phyloP scores from a whole-genome alignment of 257 asterid species.

The Solanum okadae region DNA sequence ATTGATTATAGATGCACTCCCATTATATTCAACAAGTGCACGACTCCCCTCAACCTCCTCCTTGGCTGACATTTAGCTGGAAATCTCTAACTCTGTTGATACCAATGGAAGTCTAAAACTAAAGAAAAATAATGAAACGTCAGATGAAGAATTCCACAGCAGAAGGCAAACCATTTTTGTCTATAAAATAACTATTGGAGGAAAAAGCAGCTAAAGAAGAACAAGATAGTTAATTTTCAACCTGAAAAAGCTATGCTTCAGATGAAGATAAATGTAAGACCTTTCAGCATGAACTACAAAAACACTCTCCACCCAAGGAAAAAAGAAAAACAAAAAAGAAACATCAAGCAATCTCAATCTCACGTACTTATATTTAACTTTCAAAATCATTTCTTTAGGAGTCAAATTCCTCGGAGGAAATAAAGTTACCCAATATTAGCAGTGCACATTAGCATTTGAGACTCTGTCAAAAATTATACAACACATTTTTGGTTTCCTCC shows the following conservation, averaged over 20 bases:
- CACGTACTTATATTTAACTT: neutral
- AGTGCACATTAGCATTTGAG: neutral
- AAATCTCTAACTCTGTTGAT: neutral
- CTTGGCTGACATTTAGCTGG: neutral
- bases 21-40: neutral
- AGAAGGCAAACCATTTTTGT: neutral
- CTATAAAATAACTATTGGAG: neutral
- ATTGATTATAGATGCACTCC: neutral
- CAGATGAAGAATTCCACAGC: neutral
- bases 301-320: neutral
- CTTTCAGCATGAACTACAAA: neutral
- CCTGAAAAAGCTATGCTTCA: neutral
- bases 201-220: neutral
- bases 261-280: neutral
- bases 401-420: neutral
- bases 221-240: neutral
- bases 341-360: neutral
- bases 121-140: neutral
- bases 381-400: too few relatives aligned
- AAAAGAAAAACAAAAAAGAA: neutral
- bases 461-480: neutral
- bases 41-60: conserved; percentile 42
- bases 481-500: neutral
- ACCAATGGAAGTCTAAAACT: too few relatives aligned
- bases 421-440: neutral